phyloP scores from a whole-genome alignment of 495 filamentous ascomycete species.

The Aspergillus heteromorphus region DNA sequence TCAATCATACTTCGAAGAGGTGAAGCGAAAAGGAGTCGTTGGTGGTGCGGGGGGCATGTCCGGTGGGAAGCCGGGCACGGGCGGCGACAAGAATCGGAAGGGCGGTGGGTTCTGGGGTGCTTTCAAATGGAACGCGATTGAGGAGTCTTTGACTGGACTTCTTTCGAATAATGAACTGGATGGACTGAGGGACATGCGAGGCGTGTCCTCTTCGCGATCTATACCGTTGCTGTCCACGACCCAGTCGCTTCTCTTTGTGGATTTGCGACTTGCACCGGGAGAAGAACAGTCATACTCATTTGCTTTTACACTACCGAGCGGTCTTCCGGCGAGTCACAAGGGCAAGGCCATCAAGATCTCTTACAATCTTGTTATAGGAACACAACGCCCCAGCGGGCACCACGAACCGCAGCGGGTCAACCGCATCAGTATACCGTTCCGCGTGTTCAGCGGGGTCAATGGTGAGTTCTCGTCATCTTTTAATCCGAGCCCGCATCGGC shows the following conservation, averaged over 20 bases:
- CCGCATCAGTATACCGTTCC: conserved; percentile 89
- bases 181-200: conserved; percentile 91
- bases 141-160: conserved; percentile 81
- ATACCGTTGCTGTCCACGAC: conserved; percentile 89
- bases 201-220: conserved; percentile 68
- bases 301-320: conserved; percentile 75
- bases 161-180: conserved; percentile 81
- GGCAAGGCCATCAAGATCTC: conserved; percentile 91
- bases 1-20: conserved; percentile 85
- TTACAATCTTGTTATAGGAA: conserved; percentile 89
- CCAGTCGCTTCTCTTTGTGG: conserved; percentile 96
- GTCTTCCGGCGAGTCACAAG: conserved; percentile 82
- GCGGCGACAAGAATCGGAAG: conserved; percentile 60
- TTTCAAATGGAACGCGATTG: conserved; percentile 83
- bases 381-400: conserved; percentile 72
- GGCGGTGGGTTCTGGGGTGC: conserved; percentile 76
- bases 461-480: conserved; percentile 30
- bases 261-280: conserved; percentile 79
- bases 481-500: neutral
- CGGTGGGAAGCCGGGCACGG: conserved; percentile 20
- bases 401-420: conserved; percentile 76
- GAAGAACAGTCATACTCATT: conserved; percentile 87
- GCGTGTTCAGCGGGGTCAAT: conserved; percentile 88
- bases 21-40: conserved; percentile 88
- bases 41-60: conserved; percentile 69